These are phyloP conservation scores for Beauveria scarabaeidicola DNA, from an alignment of 2,329 filamentous ascomycete genomes.

Conservation along the genomic window DNA sequence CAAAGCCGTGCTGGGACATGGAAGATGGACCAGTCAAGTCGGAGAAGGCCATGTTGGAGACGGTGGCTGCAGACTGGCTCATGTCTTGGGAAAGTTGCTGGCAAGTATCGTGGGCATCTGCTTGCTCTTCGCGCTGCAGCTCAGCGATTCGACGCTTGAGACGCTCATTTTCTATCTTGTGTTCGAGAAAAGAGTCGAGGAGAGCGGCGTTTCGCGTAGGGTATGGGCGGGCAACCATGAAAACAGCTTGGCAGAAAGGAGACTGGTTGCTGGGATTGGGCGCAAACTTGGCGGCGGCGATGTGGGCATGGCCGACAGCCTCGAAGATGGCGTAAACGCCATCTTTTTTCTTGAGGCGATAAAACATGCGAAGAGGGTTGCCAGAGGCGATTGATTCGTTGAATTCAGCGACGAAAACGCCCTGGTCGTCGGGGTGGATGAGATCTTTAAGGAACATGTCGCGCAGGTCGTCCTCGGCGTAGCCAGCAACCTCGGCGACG, in stretches of 20 bases:
- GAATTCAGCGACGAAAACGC: constrained; percentile 77
- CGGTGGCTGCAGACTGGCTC: constrained; percentile 48
- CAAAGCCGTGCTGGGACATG: constrained; percentile 20
- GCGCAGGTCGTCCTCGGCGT: constrained; percentile 59
- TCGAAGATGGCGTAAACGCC: constrained; percentile 74
- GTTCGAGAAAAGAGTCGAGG: constrained; percentile 87
- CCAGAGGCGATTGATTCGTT: constrained; percentile 80
- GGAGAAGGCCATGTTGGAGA: constrained; percentile 36
- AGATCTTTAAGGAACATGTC: constrained; percentile 72
- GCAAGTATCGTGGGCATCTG: constrained; percentile 62
- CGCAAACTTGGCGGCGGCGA: constrained; percentile 58
- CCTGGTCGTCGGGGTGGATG: constrained; percentile 78
- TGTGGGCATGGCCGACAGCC: constrained; percentile 85
- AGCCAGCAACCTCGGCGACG: constrained; percentile 65
- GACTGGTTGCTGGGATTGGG: constrained; percentile 56
- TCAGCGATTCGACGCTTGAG: constrained; percentile 77
- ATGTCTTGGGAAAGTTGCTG: constrained; percentile 44
- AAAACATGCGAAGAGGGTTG: constrained; percentile 75
- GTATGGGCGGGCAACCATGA: constrained; percentile 87
- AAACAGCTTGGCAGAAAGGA: constrained; percentile 77
- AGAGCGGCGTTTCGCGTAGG: constrained; percentile 79
- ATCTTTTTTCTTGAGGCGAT: constrained; percentile 70
- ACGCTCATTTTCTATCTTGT: constrained; percentile 93
- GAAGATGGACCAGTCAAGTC: constrained; percentile 33
- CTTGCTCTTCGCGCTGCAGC: constrained; percentile 74